These are phyloP conservation scores for Pseudozyma hubeiensis DNA, from an alignment of 1,284 basidiomycete species.

Conservation along the genomic window DNA sequence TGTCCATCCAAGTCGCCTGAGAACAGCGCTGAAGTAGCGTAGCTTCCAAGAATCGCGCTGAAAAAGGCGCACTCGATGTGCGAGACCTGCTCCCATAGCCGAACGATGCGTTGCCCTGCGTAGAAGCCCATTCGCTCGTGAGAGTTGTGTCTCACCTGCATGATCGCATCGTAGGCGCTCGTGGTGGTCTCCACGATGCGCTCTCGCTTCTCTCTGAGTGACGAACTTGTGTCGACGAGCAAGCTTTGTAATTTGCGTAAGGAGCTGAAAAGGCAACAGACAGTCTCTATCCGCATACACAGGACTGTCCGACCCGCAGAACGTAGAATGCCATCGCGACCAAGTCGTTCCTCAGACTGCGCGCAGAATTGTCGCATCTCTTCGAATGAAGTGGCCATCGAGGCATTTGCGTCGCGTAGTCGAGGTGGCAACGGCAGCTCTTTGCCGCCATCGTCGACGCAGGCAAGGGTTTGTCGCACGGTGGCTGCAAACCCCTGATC, in stretches of 20 bases:
- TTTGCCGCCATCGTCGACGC: slow-evolving; percentile 15
- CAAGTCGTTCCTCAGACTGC: slow-evolving; percentile 8
- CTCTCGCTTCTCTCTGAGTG: slow-evolving; percentile 10
- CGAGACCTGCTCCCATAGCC: slow-evolving; percentile 21
- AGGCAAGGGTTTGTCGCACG: slow-evolving; percentile 1
- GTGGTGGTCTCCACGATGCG: not conserved
- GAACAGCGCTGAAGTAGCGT: slow-evolving; percentile 10
- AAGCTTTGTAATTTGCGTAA: slow-evolving; percentile 3
- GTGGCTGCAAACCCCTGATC: not conserved
- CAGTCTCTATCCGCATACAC: slow-evolving; percentile 10
- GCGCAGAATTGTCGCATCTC: slow-evolving; percentile 22
- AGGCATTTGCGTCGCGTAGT: slow-evolving; percentile 10
- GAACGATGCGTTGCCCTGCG: slow-evolving; percentile 18
- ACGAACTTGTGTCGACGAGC: not conserved
- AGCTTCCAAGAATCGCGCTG: slow-evolving; percentile 5
- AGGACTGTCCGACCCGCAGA: slow-evolving; percentile 23
- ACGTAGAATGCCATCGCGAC: slow-evolving; percentile 22
- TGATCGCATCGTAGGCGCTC: not conserved
- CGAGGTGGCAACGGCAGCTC: slow-evolving; percentile 10
- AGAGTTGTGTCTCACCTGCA: slow-evolving; percentile 11
- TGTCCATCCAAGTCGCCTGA: slow-evolving; percentile 10
- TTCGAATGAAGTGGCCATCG: not conserved
- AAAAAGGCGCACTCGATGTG: slow-evolving; percentile 23
- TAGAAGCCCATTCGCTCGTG: slow-evolving; percentile 10
- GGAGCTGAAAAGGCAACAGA: slow-evolving; percentile 8